These are phyloP conservation scores for Albatrellus ellisii DNA, from an alignment of 768 basidiomycete species.

Conservation along the genomic window DNA sequence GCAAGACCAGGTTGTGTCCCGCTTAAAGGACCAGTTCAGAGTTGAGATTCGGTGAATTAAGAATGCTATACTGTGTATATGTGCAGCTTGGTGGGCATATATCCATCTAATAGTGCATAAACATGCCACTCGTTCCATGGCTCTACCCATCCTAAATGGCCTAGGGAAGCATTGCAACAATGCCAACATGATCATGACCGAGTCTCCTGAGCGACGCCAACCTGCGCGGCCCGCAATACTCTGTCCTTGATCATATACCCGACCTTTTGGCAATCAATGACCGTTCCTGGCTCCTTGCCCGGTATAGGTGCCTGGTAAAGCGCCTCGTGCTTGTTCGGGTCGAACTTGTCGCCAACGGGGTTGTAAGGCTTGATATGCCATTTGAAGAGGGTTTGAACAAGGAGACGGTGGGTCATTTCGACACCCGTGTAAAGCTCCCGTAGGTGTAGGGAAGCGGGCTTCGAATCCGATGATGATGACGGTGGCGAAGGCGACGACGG, in stretches of 20 bases:
- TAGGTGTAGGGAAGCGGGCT: conserved; percentile 45
- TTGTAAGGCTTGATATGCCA: conserved; percentile 89
- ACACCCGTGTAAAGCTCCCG: conserved; percentile 77
- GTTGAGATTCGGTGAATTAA: conserved; percentile 77
- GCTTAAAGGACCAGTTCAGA: conserved; percentile 48
- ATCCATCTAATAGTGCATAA: conserved; percentile 19
- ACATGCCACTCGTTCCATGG: conserved; percentile 6
- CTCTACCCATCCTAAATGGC: background rate
- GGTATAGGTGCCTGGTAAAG: conserved; percentile 87
- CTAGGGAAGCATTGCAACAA: conserved; percentile 1
- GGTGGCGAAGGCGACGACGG: conserved; percentile 6
- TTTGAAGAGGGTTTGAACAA: conserved; percentile 82
- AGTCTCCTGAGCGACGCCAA: conserved; percentile 83
- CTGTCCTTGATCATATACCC: conserved; percentile 95
- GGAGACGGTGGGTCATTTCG: conserved; percentile 79
- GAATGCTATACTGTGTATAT: conserved; percentile 22
- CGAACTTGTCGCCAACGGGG: conserved; percentile 84
- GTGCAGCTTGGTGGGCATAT: conserved; percentile 6
- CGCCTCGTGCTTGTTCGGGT: conserved; percentile 93
- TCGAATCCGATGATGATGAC: conserved; percentile 20
- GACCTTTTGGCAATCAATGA: conserved; percentile 81
- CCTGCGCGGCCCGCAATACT: conserved; percentile 88
- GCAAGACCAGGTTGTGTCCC: conserved; percentile 46
- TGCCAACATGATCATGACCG: conserved; percentile 19
- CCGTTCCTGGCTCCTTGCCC: conserved; percentile 80